Percentiles rank a stretch among this genome's conserved stretches.
phyloP scores from a whole-genome alignment of 2,329 filamentous ascomycete genomes.

The Alternaria novae-zelandiae region DNA sequence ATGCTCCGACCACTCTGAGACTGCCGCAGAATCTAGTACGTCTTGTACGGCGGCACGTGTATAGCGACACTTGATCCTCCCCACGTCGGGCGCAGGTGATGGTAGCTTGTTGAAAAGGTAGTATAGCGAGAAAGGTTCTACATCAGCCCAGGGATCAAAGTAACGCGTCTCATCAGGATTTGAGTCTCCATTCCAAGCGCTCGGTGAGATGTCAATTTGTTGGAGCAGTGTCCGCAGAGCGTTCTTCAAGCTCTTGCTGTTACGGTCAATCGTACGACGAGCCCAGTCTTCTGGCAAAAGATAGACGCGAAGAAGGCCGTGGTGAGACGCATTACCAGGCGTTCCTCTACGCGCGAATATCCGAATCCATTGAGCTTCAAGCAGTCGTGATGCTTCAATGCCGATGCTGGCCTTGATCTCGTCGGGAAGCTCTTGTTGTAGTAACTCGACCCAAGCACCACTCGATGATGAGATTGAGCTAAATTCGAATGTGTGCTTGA shows the following conservation, averaged over 20 bases:
- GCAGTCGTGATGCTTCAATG: slow-evolving; percentile 30
- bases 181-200: slow-evolving; percentile 62
- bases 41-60: slow-evolving; percentile 61
- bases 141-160: slow-evolving; percentile 51
- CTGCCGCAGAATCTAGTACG: slow-evolving; percentile 54
- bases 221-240: slow-evolving; percentile 58
- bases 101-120: slow-evolving; percentile 76
- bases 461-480: background rate
- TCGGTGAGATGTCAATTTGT: slow-evolving; percentile 62
- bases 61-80: slow-evolving; percentile 58
- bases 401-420: slow-evolving; percentile 33
- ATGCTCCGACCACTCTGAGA: slow-evolving; percentile 39
- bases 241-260: slow-evolving; percentile 53
- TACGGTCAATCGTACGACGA: slow-evolving; percentile 60
- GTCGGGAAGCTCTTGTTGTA: slow-evolving; percentile 22
- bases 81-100: slow-evolving; percentile 67
- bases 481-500: slow-evolving; percentile 10
- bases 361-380: slow-evolving; percentile 46
- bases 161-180: slow-evolving; percentile 17
- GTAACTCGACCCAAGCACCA: slow-evolving; percentile 35
- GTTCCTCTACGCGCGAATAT: slow-evolving; percentile 25
- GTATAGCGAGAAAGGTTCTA: slow-evolving; percentile 64
- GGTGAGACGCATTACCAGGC: background rate
- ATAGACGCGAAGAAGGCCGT: slow-evolving; percentile 60
- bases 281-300: slow-evolving; percentile 71